Conservation (phyloP, 2,329 filamentous ascomycete genomes). For the Xylariomycetidae sp. region DNA sequence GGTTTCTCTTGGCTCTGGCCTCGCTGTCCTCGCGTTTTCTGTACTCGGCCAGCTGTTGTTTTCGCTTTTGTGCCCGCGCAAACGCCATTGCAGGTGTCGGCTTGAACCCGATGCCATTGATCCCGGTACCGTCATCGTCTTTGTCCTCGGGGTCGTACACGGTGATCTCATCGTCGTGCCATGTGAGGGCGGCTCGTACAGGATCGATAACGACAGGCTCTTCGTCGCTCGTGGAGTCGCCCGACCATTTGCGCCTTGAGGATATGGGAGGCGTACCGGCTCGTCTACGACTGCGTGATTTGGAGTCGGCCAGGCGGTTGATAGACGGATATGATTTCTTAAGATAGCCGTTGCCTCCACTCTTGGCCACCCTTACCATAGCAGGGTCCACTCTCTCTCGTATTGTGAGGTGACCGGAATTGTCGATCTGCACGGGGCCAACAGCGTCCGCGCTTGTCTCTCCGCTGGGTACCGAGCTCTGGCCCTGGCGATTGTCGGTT, state of each 20-base stretch:
- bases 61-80: conserved; percentile 50
- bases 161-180: conserved; percentile 66
- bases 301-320: conserved; percentile 34
- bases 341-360: conserved; percentile 14
- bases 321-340: conserved; percentile 34
- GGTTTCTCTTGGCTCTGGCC: conserved; percentile 51
- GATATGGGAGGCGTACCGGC: conserved; percentile 22
- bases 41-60: conserved; percentile 60
- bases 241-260: conserved; percentile 16
- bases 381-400: conserved; percentile 19
- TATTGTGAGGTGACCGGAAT: conserved; percentile 12
- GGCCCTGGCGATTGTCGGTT: conserved; percentile 7
- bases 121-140: conserved; percentile 62
- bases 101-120: conserved; percentile 64
- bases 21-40: conserved; percentile 57
- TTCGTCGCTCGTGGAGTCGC: conserved; percentile 23
- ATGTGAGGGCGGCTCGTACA: conserved; percentile 56
- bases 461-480: conserved; percentile 1
- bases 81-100: conserved; percentile 58
- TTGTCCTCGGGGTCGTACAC: conserved; percentile 60
- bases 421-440: conserved; percentile 10
- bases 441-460: conserved; percentile 10
- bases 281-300: conserved; percentile 27
- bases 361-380: conserved; percentile 11
- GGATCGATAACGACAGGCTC: conserved; percentile 43